Conservation (phyloP, 139 green algal genomes). For the Tetraselmis striata region DNA sequence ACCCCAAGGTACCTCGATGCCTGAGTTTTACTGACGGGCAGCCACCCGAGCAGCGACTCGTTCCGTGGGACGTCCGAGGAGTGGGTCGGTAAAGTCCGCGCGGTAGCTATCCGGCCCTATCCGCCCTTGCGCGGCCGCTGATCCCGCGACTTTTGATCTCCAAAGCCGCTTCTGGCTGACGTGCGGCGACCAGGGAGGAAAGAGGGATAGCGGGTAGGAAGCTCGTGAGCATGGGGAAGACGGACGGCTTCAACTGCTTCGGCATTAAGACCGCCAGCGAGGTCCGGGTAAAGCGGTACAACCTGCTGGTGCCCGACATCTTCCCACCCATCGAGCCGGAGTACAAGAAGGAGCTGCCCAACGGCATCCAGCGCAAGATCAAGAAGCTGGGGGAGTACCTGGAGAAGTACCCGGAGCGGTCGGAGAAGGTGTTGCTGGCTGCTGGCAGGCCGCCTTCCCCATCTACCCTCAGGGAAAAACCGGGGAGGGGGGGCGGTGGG, state of each 20-base stretch:
- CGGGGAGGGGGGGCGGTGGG: too few relatives aligned
- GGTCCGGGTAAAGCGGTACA: constrained; percentile 51
- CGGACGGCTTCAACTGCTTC: constrained; percentile 42
- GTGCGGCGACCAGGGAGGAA: too few relatives aligned
- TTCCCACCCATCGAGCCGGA: constrained; percentile 34
- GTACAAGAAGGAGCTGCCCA: constrained; percentile 18
- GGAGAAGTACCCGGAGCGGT: constrained; percentile 40
- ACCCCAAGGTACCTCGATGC: too few relatives aligned
- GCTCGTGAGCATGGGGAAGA: not conserved
- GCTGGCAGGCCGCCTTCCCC: not conserved
- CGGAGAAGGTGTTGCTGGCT: constrained; percentile 28
- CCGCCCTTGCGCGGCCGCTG: too few relatives aligned
- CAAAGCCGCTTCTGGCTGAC: too few relatives aligned
- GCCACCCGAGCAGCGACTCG: too few relatives aligned
- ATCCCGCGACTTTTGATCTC: too few relatives aligned
- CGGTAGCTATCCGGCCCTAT: too few relatives aligned
- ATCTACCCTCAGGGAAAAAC: not conserved
- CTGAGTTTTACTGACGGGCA: too few relatives aligned
- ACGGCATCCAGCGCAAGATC: constrained; percentile 32
- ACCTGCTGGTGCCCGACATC: constrained; percentile 49
- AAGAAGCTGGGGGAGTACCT: constrained; percentile 49
- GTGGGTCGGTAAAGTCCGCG: too few relatives aligned
- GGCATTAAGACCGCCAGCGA: constrained; percentile 34
- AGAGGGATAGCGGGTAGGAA: too few relatives aligned
- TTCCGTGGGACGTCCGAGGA: too few relatives aligned